These are phyloP conservation scores for Phytopythium chamaehyphon DNA, from an alignment of 352 stramenopile species.

Conservation along the genomic window DNA sequence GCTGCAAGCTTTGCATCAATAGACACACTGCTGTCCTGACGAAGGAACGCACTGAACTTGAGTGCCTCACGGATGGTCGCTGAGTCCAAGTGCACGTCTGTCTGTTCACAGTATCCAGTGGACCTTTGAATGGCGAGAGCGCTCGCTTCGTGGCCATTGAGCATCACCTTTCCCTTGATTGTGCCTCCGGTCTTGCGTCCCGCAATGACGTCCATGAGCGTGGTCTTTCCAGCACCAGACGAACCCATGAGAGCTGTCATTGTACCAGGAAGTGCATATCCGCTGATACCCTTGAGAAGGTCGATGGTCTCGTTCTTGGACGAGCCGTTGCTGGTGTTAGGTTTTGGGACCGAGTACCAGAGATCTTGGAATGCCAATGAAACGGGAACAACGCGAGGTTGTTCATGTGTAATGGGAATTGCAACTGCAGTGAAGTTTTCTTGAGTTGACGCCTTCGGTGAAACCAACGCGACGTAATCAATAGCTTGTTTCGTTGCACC, in stretches of 20 bases:
- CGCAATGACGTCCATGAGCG: conserved; percentile 90
- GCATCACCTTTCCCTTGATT: conserved; percentile 39
- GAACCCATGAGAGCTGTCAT: conserved; percentile 60
- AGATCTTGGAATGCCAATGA: conserved; percentile 6
- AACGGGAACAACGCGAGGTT: not conserved
- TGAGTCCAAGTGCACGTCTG: conserved; percentile 82
- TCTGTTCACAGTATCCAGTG: conserved; percentile 60
- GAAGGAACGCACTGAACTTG: conserved; percentile 76
- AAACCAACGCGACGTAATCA: not conserved
- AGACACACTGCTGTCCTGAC: conserved; percentile 23
- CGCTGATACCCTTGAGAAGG: conserved; percentile 50
- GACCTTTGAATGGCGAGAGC: conserved; percentile 16
- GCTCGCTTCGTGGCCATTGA: conserved; percentile 24
- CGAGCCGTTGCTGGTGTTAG: not conserved
- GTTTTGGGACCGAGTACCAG: conserved; percentile 7
- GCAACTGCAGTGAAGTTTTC: not conserved
- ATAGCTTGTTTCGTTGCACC: not conserved
- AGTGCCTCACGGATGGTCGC: conserved; percentile 87
- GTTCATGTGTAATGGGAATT: not conserved
- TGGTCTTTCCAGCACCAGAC: conserved; percentile 86
- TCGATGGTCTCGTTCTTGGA: conserved; percentile 34
- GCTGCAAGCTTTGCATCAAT: conserved; percentile 15
- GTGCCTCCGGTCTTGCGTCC: conserved; percentile 78
- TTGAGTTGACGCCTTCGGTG: not conserved
- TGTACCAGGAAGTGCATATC: conserved; percentile 27